phyloP scores from a whole-genome alignment of 352 stramenopile species.

The Globisporangium cystogenes region DNA sequence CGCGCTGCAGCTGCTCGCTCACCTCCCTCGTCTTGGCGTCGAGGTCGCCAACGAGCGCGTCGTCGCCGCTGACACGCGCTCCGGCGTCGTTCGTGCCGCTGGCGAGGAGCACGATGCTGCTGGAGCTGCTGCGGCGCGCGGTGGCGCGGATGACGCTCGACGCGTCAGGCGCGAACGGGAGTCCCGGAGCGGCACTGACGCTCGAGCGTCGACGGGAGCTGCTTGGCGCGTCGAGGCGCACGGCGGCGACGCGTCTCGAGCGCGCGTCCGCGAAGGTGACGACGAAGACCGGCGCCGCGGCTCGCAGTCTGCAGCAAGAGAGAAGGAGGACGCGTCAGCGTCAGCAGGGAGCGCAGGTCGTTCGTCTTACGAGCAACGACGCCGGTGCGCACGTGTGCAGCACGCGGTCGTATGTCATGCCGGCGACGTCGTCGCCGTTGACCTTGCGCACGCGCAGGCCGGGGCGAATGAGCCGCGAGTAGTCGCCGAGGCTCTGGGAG shows the following conservation, averaged over 20 bases:
- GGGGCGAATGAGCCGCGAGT: slow-evolving; percentile 36
- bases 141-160: background rate
- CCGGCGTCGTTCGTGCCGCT: background rate
- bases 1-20: slow-evolving; percentile 1
- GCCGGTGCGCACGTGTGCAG: slow-evolving; percentile 23
- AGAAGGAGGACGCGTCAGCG: background rate
- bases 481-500: slow-evolving; percentile 33
- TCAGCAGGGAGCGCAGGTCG: too few species aligned
- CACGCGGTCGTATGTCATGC: slow-evolving; percentile 36
- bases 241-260: slow-evolving; percentile 8
- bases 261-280: slow-evolving; percentile 41
- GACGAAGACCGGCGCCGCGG: slow-evolving; percentile 28
- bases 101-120: slow-evolving; percentile 10
- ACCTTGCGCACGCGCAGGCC: slow-evolving; percentile 39
- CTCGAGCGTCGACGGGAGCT: slow-evolving; percentile 5
- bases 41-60: slow-evolving; percentile 18
- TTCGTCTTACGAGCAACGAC: too few species aligned
- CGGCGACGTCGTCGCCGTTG: slow-evolving; percentile 33
- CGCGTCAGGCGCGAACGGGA: background rate
- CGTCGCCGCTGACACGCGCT: background rate
- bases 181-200: slow-evolving; percentile 1
- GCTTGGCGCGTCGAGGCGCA: background rate
- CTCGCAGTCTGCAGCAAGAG: slow-evolving; percentile 35
- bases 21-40: slow-evolving; percentile 27
- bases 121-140: slow-evolving; percentile 7